phyloP scores from a whole-genome alignment of 768 basidiomycete species.

The Tricholoma terreum region DNA sequence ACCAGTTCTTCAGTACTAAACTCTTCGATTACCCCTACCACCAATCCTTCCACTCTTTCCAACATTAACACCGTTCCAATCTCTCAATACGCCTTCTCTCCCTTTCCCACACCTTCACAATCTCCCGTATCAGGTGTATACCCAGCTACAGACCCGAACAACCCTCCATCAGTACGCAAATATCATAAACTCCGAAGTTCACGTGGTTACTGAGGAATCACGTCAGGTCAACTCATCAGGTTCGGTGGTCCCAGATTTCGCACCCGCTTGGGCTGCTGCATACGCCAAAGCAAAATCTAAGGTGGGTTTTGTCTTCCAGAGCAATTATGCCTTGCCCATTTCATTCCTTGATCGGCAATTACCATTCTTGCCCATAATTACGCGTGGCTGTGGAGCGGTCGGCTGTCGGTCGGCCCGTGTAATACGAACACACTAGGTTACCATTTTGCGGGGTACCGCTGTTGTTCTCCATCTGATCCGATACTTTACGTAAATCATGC shows the following conservation, averaged over 20 bases:
- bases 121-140: slow-evolving; percentile 50
- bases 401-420: too few relatives aligned
- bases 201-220: neutral
- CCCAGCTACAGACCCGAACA: slow-evolving; percentile 50
- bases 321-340: neutral
- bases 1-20: neutral
- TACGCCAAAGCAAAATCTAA: slow-evolving; percentile 54
- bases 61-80: slow-evolving; percentile 9
- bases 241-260: slow-evolving; percentile 42
- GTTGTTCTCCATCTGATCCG: too few relatives aligned
- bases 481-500: too few relatives aligned
- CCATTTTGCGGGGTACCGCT: too few relatives aligned
- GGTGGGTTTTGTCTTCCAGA: slow-evolving; percentile 30
- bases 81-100: slow-evolving; percentile 34
- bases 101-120: slow-evolving; percentile 61
- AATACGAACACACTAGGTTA: too few relatives aligned
- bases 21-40: neutral
- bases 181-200: neutral
- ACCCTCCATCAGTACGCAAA: slow-evolving; percentile 50
- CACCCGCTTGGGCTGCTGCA: slow-evolving; percentile 57
- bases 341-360: neutral
- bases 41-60: slow-evolving; percentile 7
- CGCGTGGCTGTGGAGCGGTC: slow-evolving; percentile 3
- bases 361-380: neutral
- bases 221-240: slow-evolving; percentile 28